Base-by-base conservation (phyloP, 1,284 basidiomycete species). In the Malassezia dermatis region DNA sequence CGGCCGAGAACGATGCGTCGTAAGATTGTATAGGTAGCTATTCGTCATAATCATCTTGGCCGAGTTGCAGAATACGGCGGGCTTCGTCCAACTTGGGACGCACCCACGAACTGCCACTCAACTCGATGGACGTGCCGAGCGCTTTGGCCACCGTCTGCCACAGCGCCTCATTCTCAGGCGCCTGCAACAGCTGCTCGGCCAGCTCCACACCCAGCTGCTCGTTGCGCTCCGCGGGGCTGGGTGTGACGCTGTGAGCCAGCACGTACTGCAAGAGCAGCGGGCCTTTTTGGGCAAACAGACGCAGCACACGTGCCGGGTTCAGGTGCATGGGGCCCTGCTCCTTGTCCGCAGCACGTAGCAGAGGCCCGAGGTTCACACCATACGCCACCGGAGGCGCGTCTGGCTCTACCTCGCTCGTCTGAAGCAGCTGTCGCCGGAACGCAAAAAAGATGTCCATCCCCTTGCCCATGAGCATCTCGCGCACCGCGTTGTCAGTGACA, bases 21-120 rank as follows among this genome's bases (percentile, higher is more conserved):
- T 45, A 32, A 32, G 30, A 37, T 39, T 39, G 37, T 39, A 39
- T 39, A 39, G 37, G 19, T 39, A 39, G 12, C 37, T 39, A 39
- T 39, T 51, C 27, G 15, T 42, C 35, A 19, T 31, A 10, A 23
- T 23, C 28, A 17, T 35, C n/a, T 28, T 37, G 26, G 7, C 24
- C 27, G 11, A 64, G 34, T 21, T 56, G 59, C 7, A 64, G 41
- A 27, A 57, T 60, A 10, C n/a, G 17, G 15, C 63, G 56, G 5
- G 70, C 70, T 21, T 71, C 69, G 39, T 73, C 64, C 10, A 73
- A 44, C 21, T 69, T 60, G 1, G 70, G 70, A 6, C 63, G 45
- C 3, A 73, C 70, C 70, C 70, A 73, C 2, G 64, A 58, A 39
- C 59, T 62, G 2, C 70, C 70, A 27, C 58, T 61, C 50, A 69